Conservation (phyloP, 208 protist species). For the Polymyxa betae region DNA sequence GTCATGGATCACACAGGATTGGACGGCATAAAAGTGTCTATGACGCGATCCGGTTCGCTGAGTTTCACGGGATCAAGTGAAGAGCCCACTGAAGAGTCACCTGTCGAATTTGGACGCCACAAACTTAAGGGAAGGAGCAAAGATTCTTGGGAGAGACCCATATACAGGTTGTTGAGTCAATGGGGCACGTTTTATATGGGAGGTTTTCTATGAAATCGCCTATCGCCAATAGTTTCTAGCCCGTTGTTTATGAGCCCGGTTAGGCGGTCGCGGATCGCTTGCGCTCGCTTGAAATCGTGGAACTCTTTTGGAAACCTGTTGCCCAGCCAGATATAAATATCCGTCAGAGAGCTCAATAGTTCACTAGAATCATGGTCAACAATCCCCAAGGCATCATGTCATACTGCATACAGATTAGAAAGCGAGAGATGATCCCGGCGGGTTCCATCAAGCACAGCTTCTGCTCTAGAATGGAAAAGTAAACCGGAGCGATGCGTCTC, state of each 20-base stretch:
- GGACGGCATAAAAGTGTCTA: no score
- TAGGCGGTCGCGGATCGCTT: neutral
- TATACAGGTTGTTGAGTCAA: no score
- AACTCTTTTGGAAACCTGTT: slow-evolving; percentile 15
- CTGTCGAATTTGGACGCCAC: no score
- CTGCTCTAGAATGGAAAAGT: neutral
- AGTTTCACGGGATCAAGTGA: no score
- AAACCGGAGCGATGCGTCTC: neutral
- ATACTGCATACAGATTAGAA: neutral
- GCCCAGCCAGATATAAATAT: slow-evolving; percentile 56
- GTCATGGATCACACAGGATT: no score
- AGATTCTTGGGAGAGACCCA: no score
- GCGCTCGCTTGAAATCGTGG: neutral
- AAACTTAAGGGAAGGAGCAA: no score
- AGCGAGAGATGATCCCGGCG: neutral
- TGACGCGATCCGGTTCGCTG: no score
- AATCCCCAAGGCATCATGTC: neutral
- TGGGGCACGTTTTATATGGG: no score
- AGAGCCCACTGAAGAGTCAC: no score
- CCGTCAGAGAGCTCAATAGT: neutral
- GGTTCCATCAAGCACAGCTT: neutral
- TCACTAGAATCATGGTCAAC: neutral
- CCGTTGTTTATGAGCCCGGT: neutral
- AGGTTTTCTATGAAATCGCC: no score
- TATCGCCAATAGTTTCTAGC: neutral